Base-by-base conservation (phyloP, 257 asterid genomes). In the Solanum pennellii region DNA sequence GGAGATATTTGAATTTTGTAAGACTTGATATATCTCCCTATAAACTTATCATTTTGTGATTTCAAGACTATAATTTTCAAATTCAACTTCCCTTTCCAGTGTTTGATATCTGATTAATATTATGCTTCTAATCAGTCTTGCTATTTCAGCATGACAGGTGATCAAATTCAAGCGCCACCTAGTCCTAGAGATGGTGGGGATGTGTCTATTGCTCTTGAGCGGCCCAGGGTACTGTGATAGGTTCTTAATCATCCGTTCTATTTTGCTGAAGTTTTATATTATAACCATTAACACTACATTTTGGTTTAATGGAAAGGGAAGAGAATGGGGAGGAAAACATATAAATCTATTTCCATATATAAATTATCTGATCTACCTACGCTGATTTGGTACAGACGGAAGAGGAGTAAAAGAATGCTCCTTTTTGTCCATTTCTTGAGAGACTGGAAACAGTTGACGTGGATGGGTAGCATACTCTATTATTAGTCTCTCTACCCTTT, bases 181-280 rank as follows among this genome's bases (percentile, higher is more conserved):
- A 95, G 98, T 90, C 99, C 96, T 77, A 92, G 98, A 90, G 98
- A 96, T 88, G 99, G 97, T 88, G 99, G 95, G 41, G 98, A 95
- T 88, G 92, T 88, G 60, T 86, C 93, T 29, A 86, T 90, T 84
- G 90, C 88, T 90, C 89, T 92, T 87, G 98, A 92, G 89, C 97
- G 92, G 68, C 94, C 97, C 87, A 92, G 91, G 98, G 99, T 96
- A 93, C 69, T 49, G 68, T 80, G 29, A 80, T 80, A 45, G 85
- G 85, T 80, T 47, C 85, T 80, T 80, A 80, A 47, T 80, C 66
- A 47, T 47, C 66, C 11, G 18, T 80, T 80, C 44, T 45, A 31
- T 49, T 82, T 49, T 31, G 21, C 18, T 82, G 66, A 82, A 82
- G 45, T 82, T 82, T 31, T 52, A 82, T 82, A 44, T 52, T 16